phyloP scores from a whole-genome alignment of 1,284 basidiomycete species.

The Quambalaria eucalypti region DNA sequence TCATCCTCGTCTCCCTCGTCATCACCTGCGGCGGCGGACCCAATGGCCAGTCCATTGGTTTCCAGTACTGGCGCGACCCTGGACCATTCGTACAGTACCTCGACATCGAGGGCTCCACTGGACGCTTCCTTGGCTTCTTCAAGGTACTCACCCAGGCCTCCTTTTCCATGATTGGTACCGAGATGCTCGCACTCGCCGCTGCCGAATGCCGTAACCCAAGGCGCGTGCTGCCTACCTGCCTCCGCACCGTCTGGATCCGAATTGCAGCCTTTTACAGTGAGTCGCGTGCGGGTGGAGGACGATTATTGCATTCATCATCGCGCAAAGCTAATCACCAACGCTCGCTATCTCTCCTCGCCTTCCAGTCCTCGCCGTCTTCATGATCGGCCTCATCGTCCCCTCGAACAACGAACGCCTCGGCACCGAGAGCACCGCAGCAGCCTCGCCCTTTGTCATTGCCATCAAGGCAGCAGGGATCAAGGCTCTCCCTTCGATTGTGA shows the following conservation, averaged over 20 bases:
- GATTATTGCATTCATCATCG: slow-evolving; percentile 8
- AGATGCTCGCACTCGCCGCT: slow-evolving; percentile 72
- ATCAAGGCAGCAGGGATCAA: slow-evolving; percentile 48
- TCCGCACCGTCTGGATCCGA: slow-evolving; percentile 9
- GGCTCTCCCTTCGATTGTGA: slow-evolving; percentile 53
- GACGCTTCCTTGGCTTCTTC: slow-evolving; percentile 38
- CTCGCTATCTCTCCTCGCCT: too few species aligned
- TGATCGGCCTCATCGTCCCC: slow-evolving; percentile 19
- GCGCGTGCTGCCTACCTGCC: slow-evolving; percentile 9
- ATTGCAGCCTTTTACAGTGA: slow-evolving; percentile 4
- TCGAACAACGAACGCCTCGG: slow-evolving; percentile 4
- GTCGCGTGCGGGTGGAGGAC: slow-evolving; percentile 5
- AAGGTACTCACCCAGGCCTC: slow-evolving; percentile 53
- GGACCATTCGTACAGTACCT: slow-evolving; percentile 35
- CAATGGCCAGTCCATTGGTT: slow-evolving; percentile 22
- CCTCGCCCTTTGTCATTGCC: slow-evolving; percentile 48
- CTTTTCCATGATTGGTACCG: slow-evolving; percentile 72
- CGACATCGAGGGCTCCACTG: slow-evolving; percentile 23
- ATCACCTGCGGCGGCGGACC: slow-evolving; percentile 47
- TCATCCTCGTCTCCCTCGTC: slow-evolving; percentile 9
- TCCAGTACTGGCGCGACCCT: slow-evolving; percentile 35
- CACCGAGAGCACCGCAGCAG: slow-evolving; percentile 19
- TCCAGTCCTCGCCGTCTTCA: slow-evolving; percentile 19
- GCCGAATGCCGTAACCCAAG: slow-evolving; percentile 52
- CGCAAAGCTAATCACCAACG: slow-evolving; percentile 11